Evolutionary conservation across 257 asterid species (phyloP).

Genomic region (Lantana camara): DNA sequence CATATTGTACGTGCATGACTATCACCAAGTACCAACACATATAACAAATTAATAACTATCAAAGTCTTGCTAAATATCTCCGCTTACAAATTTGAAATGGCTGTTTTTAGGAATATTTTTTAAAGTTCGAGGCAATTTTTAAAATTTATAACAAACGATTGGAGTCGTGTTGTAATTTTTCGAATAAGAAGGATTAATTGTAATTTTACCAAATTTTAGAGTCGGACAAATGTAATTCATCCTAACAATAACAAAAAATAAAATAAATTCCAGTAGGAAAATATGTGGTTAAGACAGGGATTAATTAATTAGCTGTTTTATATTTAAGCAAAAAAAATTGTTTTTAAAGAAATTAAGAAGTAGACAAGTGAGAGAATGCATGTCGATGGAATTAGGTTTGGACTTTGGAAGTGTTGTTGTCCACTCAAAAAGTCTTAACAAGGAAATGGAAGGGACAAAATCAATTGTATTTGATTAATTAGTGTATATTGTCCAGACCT

Average conservation of each 20-base stretch:
- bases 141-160: too few relatives aligned
- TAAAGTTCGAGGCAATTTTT: too few relatives aligned
- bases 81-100: too few relatives aligned
- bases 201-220: too few relatives aligned
- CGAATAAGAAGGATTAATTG: too few relatives aligned
- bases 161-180: too few relatives aligned
- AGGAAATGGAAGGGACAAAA: conserved; percentile 40
- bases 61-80: too few relatives aligned
- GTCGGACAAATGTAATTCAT: too few relatives aligned
- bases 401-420: conserved; percentile 35
- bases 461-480: conserved; percentile 20
- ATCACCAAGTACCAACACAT: too few relatives aligned
- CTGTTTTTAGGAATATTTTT: too few relatives aligned
- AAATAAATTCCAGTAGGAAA: neutral
- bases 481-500: conserved; percentile 40
- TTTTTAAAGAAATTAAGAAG: neutral
- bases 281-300: conserved; percentile 18
- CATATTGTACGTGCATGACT: neutral
- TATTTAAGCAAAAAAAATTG: neutral
- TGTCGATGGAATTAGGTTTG: conserved; percentile 42
- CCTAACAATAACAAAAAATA: too few relatives aligned
- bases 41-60: neutral
- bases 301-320: conserved; percentile 20
- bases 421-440: conserved; percentile 37
- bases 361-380: conserved; percentile 25